phyloP scores from a whole-genome alignment of 306 rosid genomes.

The Amphicarpaea edgeworthii region DNA sequence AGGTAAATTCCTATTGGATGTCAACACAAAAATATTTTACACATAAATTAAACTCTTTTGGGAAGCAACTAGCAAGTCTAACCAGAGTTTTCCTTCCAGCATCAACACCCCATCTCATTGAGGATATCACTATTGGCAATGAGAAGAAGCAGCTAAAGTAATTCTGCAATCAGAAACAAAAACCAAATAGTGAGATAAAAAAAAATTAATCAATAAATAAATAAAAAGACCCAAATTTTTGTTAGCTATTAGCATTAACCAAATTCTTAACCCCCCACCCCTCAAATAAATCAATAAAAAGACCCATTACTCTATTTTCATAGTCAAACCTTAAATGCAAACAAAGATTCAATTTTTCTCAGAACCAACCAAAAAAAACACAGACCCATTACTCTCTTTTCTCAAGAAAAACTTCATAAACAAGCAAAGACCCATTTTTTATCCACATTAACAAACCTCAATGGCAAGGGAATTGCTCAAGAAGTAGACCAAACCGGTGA shows the following conservation, averaged over 20 bases:
- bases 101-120: constrained; percentile 96
- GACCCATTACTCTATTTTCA: constrained; percentile 13
- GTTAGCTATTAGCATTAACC: background rate
- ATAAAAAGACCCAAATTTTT: background rate
- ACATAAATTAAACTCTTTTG: constrained; percentile 10
- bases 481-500: constrained; percentile 92
- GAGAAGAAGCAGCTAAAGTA: constrained; percentile 94
- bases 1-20: background rate
- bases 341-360: constrained; percentile 19
- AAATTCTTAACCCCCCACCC: background rate
- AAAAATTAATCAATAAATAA: background rate
- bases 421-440: constrained; percentile 29
- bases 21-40: background rate
- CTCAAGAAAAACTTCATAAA: constrained; percentile 1
- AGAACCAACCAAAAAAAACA: background rate
- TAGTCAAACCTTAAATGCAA: constrained; percentile 2
- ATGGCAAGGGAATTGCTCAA: constrained; percentile 91
- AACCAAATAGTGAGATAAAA: constrained; percentile 10
- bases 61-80: constrained; percentile 37
- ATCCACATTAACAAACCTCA: constrained; percentile 64
- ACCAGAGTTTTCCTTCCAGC: constrained; percentile 99
- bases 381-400: constrained; percentile 13
- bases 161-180: constrained; percentile 64
- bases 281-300: background rate
- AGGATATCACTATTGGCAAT: constrained; percentile 88